phyloP scores from a whole-genome alignment of 129 eudicot genomes.

The Sambucus nigra region DNA sequence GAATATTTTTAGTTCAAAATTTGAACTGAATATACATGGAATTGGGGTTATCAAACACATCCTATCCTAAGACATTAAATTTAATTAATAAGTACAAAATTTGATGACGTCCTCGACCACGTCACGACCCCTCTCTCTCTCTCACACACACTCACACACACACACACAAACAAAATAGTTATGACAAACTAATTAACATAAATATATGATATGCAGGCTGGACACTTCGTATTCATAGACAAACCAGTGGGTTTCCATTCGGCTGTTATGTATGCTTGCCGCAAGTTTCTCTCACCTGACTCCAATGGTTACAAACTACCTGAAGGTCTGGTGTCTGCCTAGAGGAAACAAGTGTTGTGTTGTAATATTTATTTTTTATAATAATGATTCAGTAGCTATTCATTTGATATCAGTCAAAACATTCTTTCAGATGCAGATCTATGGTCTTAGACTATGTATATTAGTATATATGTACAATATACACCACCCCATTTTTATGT shows the following conservation, averaged over 20 bases:
- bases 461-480: neutral
- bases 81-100: no score
- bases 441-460: neutral
- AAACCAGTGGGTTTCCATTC: conserved; percentile 73
- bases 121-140: no score
- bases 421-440: neutral
- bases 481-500: neutral
- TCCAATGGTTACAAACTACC: conserved; percentile 36
- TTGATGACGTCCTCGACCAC: no score
- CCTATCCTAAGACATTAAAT: no score
- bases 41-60: no score
- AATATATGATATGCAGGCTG: conserved; percentile 35
- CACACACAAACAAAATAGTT: no score
- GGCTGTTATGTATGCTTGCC: conserved; percentile 59
- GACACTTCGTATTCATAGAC: conserved; percentile 72
- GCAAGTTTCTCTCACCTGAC: conserved; percentile 41
- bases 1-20: no score
- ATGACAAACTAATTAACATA: no score
- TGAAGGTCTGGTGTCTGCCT: conserved; percentile 56
- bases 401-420: neutral
- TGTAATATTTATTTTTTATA: neutral
- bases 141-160: neutral
- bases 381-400: neutral
- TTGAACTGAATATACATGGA: no score
- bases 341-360: neutral